Percentiles rank a stretch among this genome's conserved stretches.
phyloP scores from a whole-genome alignment of 2,329 filamentous ascomycete genomes.

The Coleophoma crateriformis region DNA sequence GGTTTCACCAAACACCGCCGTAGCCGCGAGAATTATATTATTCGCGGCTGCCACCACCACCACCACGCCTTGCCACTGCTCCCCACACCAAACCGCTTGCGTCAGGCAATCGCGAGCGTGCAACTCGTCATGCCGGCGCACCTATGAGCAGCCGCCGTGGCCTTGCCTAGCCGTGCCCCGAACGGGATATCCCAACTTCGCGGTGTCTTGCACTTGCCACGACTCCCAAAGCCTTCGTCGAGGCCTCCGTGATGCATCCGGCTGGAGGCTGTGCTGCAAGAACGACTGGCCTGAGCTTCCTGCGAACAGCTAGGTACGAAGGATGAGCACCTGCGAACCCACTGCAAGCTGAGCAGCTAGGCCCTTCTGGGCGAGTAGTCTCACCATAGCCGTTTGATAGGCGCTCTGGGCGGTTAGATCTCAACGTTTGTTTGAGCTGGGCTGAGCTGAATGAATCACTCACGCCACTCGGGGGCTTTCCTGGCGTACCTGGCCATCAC shows the following conservation, averaged over 20 bases:
- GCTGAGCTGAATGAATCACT: neutral
- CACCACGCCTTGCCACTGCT: neutral
- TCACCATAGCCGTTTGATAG: neutral
- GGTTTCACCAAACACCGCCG: neutral
- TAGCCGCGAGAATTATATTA: neutral
- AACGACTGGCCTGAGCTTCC: slow-evolving; percentile 1
- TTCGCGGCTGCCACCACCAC: neutral
- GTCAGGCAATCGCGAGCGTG: neutral
- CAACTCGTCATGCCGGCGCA: neutral
- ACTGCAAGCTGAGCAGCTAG: neutral
- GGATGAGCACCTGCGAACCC: neutral
- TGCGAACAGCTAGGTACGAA: neutral
- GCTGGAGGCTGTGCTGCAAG: neutral
- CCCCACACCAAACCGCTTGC: neutral
- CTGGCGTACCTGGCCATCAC: neutral
- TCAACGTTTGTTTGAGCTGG: neutral
- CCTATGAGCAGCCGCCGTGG: neutral
- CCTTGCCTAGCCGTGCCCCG: neutral
- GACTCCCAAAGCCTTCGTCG: neutral
- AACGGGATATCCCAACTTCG: neutral
- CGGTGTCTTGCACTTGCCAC: neutral
- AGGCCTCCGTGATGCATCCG: neutral
- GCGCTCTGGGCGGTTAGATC: neutral
- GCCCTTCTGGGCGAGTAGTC: neutral
- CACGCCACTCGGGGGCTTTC: neutral